These are phyloP conservation scores for Pulveroboletus sp. DNA, from an alignment of 768 basidiomycete genomes.

Conservation along the genomic window DNA sequence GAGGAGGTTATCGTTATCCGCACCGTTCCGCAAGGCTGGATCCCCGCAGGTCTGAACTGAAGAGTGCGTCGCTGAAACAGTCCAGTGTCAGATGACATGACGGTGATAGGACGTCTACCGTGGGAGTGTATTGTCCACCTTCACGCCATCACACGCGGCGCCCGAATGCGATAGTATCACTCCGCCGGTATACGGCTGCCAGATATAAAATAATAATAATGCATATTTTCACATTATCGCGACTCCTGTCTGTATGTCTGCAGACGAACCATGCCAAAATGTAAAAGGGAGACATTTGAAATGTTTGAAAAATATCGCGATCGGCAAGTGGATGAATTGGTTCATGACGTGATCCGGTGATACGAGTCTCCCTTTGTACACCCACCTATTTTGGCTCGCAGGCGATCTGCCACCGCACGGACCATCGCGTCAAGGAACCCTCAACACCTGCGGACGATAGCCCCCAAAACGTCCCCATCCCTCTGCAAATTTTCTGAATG, in stretches of 20 bases:
- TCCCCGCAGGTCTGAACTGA: no score
- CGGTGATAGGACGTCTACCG: background rate
- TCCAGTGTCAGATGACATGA: background rate
- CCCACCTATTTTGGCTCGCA: constrained; percentile 10
- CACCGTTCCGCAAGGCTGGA: background rate
- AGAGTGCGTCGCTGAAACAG: no score
- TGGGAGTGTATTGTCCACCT: background rate
- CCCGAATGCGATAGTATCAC: no score
- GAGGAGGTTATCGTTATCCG: no score
- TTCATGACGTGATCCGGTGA: constrained; percentile 32
- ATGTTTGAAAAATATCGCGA: constrained; percentile 24
- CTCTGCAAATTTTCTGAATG: background rate
- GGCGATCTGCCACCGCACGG: constrained; percentile 31
- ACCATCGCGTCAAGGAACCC: constrained; percentile 6
- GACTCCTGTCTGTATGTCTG: background rate
- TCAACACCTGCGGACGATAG: background rate
- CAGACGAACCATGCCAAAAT: background rate
- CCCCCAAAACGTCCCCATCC: background rate
- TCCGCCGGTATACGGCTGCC: background rate
- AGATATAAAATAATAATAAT: background rate
- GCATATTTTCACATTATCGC: no score
- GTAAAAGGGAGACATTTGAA: background rate
- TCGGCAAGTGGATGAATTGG: constrained; percentile 29
- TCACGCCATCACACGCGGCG: background rate
- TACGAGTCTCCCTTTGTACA: constrained; percentile 2